Conservation (phyloP, 495 filamentous ascomycete species). For the Collariella sp. region DNA sequence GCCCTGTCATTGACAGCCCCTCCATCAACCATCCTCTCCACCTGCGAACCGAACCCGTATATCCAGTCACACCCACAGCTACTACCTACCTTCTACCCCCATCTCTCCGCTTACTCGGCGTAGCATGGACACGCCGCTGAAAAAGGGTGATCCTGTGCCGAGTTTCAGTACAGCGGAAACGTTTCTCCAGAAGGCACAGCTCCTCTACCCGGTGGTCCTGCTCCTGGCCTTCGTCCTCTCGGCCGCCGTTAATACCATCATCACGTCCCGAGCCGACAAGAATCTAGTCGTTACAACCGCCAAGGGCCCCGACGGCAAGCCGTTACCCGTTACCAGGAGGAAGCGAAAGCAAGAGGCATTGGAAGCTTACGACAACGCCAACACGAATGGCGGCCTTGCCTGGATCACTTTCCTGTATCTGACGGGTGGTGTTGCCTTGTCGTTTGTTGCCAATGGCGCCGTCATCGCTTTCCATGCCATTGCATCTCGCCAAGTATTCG, state of each 20-base stretch:
- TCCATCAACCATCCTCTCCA: conserved; percentile 22
- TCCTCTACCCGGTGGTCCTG: conserved; percentile 36
- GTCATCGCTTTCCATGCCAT: conserved; percentile 74
- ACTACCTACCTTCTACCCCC: background rate
- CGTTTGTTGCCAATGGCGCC: conserved; percentile 63
- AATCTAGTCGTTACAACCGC: conserved; percentile 31
- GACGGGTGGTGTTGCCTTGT: conserved; percentile 55
- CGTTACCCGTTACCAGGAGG: conserved; percentile 56
- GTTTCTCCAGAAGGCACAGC: conserved; percentile 32
- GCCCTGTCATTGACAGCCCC: conserved; percentile 3
- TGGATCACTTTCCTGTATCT: conserved; percentile 68
- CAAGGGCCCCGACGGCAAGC: conserved; percentile 70
- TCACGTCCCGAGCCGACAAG: conserved; percentile 37
- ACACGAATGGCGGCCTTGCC: conserved; percentile 44
- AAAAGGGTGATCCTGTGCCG: conserved; percentile 13
- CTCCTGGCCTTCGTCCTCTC: conserved; percentile 36
- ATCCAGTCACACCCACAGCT: conserved; percentile 3
- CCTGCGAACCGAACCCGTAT: conserved; percentile 12
- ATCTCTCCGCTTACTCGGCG: conserved; percentile 5
- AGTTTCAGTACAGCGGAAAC: conserved; percentile 27
- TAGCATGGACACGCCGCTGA: conserved; percentile 22
- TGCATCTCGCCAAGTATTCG: conserved; percentile 39
- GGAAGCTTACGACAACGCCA: conserved; percentile 33
- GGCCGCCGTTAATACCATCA: conserved; percentile 36
- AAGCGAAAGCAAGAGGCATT: conserved; percentile 31